Conservation (phyloP, 192 early-diverging fungal genomes). For the Coemansia pectinata region DNA sequence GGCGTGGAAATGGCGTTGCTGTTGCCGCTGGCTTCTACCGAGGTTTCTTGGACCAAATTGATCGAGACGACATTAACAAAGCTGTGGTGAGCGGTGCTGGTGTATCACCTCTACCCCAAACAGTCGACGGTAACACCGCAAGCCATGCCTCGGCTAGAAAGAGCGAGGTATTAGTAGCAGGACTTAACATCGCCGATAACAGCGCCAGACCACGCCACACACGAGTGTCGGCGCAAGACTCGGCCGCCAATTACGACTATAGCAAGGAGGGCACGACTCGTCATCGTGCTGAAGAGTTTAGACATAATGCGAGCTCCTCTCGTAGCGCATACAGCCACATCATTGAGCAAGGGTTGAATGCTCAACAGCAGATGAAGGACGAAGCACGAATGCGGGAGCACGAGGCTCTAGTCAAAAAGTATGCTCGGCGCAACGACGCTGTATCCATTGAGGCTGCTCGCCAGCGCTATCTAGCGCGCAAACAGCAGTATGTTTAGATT, state of each 20-base stretch:
- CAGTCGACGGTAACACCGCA: background rate
- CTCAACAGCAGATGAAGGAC: constrained; percentile 10
- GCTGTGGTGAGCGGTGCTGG: constrained; percentile 37
- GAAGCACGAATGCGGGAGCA: constrained; percentile 9
- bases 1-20: background rate
- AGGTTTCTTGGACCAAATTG: constrained; percentile 49
- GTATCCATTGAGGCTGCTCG: constrained; percentile 33
- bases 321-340: background rate
- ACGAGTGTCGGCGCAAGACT: background rate
- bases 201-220: background rate
- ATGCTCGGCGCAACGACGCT: constrained; percentile 39
- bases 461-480: constrained; percentile 26
- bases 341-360: background rate
- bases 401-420: constrained; percentile 20
- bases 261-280: background rate
- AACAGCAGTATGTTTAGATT: background rate
- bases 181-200: background rate
- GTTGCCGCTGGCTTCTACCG: constrained; percentile 24
- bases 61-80: constrained; percentile 65
- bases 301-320: background rate
- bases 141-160: background rate
- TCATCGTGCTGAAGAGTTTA: background rate
- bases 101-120: background rate
- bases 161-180: background rate
- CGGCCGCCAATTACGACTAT: background rate